Evolutionary conservation across 1,284 basidiomycete species (phyloP).

Genomic region (Tetrapyrgos nigripes): DNA sequence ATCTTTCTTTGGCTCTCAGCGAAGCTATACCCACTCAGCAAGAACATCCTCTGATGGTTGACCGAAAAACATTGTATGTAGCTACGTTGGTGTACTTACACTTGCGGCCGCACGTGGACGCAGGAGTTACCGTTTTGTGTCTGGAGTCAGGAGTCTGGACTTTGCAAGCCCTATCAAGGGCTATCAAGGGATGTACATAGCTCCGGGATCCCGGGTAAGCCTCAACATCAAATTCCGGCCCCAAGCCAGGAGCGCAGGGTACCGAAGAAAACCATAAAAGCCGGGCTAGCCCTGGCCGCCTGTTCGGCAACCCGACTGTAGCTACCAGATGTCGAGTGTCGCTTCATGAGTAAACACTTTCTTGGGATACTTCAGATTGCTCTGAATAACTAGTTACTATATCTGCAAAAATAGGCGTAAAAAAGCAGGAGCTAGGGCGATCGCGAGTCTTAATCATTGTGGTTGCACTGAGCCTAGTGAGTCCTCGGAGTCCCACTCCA

Average conservation of each 20-base stretch:
- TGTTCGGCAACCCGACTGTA: too few species aligned
- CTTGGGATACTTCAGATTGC: background rate
- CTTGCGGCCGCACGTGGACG: too few species aligned
- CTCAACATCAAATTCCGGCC: background rate
- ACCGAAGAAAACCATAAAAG: conserved; percentile 6
- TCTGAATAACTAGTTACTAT: background rate
- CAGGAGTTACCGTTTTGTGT: too few species aligned
- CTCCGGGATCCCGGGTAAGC: background rate
- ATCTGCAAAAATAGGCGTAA: background rate
- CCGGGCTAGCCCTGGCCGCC: too few species aligned
- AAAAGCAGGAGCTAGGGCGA: background rate
- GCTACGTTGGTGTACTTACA: too few species aligned
- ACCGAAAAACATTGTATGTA: too few species aligned
- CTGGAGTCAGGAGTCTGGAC: background rate
- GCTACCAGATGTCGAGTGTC: too few species aligned
- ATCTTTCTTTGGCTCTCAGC: too few species aligned
- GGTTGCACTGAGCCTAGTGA: background rate
- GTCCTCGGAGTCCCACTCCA: conserved; percentile 57
- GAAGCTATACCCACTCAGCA: too few species aligned
- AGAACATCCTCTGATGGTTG: too few species aligned
- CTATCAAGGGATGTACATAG: background rate
- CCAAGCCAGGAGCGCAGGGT: background rate
- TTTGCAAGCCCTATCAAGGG: background rate
- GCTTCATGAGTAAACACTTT: too few species aligned
- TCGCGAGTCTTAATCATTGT: background rate